Percentiles rank a stretch among this genome's conserved stretches.
These are phyloP conservation scores for Auricularia cornea DNA, from an alignment of 768 basidiomycete genomes.

Conservation along the genomic window DNA sequence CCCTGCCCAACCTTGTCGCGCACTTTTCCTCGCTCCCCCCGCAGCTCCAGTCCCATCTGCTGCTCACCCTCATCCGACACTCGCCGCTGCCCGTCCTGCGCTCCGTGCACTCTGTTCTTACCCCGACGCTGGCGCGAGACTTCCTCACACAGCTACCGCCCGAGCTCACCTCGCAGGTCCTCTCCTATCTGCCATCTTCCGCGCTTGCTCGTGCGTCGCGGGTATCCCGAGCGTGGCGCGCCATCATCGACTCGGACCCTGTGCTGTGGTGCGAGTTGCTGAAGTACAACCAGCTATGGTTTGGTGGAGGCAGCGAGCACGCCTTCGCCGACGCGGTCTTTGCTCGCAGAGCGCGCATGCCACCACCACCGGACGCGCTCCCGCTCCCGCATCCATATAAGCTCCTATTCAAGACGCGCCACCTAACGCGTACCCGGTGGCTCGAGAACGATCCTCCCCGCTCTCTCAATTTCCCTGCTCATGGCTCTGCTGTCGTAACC, in stretches of 20 bases:
- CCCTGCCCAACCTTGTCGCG: constrained; percentile 72
- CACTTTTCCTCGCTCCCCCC: constrained; percentile 78
- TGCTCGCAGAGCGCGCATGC: constrained; percentile 44
- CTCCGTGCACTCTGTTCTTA: constrained; percentile 78
- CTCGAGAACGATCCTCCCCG: constrained; percentile 61
- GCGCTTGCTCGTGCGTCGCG: constrained; percentile 80
- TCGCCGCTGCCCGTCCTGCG: constrained; percentile 88
- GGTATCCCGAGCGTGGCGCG: constrained; percentile 85
- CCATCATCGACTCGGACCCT: constrained; percentile 84
- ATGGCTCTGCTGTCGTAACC: constrained; percentile 87
- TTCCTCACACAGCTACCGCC: constrained; percentile 88
- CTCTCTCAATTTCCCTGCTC: constrained; percentile 77
- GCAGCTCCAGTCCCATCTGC: constrained; percentile 83
- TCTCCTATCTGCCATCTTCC: constrained; percentile 74
- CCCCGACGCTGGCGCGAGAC: constrained; percentile 87
- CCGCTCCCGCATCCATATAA: constrained; percentile 84
- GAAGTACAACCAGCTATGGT: constrained; percentile 79
- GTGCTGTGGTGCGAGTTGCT: constrained; percentile 85
- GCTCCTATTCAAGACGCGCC: constrained; percentile 85
- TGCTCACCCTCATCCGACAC: constrained; percentile 86
- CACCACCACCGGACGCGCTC: constrained; percentile 38
- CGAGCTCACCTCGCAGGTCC: constrained; percentile 83
- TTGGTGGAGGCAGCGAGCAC: constrained; percentile 76
- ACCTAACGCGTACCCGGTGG: constrained; percentile 75
- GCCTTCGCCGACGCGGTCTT: constrained; percentile 68